phyloP scores from a whole-genome alignment of 75 land plant genomes.

The Picea glauca region DNA sequence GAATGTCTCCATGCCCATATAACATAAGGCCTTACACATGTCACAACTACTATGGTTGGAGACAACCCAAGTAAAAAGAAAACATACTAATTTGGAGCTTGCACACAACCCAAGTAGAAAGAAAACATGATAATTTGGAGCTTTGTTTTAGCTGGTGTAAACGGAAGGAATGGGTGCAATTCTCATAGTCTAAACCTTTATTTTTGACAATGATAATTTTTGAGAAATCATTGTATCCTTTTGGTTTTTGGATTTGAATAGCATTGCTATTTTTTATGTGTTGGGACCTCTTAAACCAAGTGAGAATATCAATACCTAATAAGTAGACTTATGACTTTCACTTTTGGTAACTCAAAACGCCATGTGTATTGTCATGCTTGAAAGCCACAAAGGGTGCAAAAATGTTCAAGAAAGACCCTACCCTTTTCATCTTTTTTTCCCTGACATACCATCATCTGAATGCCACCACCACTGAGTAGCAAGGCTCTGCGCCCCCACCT shows the following conservation, averaged over 20 bases:
- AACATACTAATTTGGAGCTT: background rate
- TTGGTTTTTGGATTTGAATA: background rate
- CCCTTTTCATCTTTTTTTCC: conserved; percentile 13
- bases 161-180: background rate
- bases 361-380: no score
- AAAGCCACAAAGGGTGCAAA: no score
- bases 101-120: background rate
- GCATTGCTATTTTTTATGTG: background rate
- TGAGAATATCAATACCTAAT: background rate
- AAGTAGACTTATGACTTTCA: no score
- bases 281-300: background rate
- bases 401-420: no score
- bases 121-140: no score
- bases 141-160: no score
- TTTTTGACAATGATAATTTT: no score
- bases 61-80: no score
- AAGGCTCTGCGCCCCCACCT: conserved; percentile 52
- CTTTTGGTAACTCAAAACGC: no score
- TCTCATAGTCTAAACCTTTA: background rate
- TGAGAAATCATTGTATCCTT: background rate
- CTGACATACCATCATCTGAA: conserved; percentile 74
- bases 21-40: no score
- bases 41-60: no score
- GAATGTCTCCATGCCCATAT: no score
- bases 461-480: conserved; percentile 61